Percentiles rank a stretch among this genome's conserved stretches.
These are phyloP conservation scores for Colletotrichum tofieldiae DNA, from an alignment of 2,329 filamentous ascomycete genomes.

Conservation along the genomic window DNA sequence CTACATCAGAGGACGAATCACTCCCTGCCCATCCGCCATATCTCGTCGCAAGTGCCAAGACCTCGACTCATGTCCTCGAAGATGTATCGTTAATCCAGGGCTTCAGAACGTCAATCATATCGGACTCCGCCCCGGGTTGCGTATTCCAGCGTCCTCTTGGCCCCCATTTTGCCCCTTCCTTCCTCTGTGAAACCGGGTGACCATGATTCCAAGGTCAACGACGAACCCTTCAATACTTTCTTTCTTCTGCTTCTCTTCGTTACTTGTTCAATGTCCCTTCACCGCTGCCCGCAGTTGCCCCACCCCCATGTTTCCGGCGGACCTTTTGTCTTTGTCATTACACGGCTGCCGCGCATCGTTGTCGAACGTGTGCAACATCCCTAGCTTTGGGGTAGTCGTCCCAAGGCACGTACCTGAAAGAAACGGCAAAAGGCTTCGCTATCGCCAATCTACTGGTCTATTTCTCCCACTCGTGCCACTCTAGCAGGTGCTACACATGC, in stretches of 20 bases:
- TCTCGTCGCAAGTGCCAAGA: constrained; percentile 28
- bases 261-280: constrained; percentile 1
- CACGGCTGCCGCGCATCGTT: constrained; percentile 22
- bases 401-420: background rate
- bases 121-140: constrained; percentile 21
- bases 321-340: constrained; percentile 3
- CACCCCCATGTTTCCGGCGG: constrained; percentile 32
- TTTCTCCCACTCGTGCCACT: background rate
- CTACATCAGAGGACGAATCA: constrained; percentile 5
- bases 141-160: constrained; percentile 28
- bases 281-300: constrained; percentile 19
- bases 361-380: background rate
- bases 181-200: constrained; percentile 28
- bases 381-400: background rate
- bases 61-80: constrained; percentile 11
- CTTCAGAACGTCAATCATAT: constrained; percentile 12
- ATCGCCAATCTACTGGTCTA: constrained; percentile 19
- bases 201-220: constrained; percentile 22
- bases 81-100: constrained; percentile 9
- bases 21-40: background rate
- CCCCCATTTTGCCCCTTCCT: constrained; percentile 31
- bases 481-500: constrained; percentile 3
- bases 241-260: background rate
- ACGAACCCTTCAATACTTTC: constrained; percentile 23
- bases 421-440: constrained; percentile 7